Conservation (phyloP, 1,139 yeast genomes). For the Tardiomyces depauwii region DNA sequence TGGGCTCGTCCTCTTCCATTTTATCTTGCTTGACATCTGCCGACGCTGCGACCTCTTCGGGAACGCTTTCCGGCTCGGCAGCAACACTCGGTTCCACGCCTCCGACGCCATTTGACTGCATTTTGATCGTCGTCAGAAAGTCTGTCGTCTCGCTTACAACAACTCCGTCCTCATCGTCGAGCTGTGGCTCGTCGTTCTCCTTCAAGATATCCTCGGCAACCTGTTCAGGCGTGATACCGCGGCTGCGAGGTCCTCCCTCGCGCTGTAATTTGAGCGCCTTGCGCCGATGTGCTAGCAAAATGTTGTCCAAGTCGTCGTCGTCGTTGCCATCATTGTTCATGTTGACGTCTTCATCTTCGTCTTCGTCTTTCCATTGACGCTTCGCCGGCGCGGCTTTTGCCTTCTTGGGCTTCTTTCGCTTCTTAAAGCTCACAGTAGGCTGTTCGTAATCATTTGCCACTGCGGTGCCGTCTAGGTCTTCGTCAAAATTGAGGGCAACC, state of each 20-base stretch:
- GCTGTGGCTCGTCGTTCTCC: slow-evolving; percentile 8
- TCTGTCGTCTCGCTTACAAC: slow-evolving; percentile 49
- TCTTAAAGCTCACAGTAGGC: slow-evolving; percentile 38
- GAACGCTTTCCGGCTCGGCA: too few species aligned
- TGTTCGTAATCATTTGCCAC: slow-evolving; percentile 18
- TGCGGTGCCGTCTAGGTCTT: slow-evolving; percentile 2
- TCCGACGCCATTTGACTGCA: slow-evolving; percentile 4
- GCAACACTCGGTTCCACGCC: too few species aligned
- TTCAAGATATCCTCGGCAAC: not conserved
- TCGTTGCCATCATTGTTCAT: not conserved
- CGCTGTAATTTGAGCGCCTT: not conserved
- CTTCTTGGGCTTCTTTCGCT: slow-evolving; percentile 27
- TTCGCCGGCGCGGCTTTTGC: not conserved
- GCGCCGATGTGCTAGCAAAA: slow-evolving; percentile 33
- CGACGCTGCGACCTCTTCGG: too few species aligned
- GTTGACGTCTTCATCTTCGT: not conserved
- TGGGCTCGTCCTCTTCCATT: not conserved
- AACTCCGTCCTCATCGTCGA: slow-evolving; percentile 24
- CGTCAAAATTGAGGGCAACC: slow-evolving; percentile 13
- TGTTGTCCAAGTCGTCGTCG: slow-evolving; percentile 25
- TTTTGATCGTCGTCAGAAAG: slow-evolving; percentile 31
- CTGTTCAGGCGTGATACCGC: not conserved
- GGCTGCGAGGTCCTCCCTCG: not conserved
- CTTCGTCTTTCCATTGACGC: not conserved
- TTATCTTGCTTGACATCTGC: too few species aligned